Percentiles rank a stretch among this genome's conserved stretches.
Evolutionary conservation across 2,329 filamentous ascomycete species (phyloP).

Genomic region (Colletotrichum tofieldiae): DNA sequence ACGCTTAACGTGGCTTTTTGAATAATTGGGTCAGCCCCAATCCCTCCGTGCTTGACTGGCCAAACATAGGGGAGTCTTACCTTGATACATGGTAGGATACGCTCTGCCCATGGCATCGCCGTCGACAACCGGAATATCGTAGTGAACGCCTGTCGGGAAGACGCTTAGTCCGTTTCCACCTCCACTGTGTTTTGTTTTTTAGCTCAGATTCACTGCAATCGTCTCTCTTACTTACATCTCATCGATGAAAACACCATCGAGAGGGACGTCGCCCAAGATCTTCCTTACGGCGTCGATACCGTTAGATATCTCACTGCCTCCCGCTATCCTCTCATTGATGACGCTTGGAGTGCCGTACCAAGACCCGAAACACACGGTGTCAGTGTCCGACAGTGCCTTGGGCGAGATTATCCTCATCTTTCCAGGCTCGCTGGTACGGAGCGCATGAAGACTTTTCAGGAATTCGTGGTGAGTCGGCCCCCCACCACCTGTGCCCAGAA

Average conservation of each 20-base stretch:
- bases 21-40: conserved; percentile 38
- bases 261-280: conserved; percentile 50
- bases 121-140: conserved; percentile 56
- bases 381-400: conserved; percentile 54
- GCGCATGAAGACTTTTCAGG: conserved; percentile 40
- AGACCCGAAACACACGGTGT: conserved; percentile 59
- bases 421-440: conserved; percentile 42
- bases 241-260: conserved; percentile 54
- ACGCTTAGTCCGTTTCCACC: conserved; percentile 57
- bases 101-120: conserved; percentile 58
- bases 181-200: conserved; percentile 54
- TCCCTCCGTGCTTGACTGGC: conserved; percentile 45
- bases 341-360: conserved; percentile 62
- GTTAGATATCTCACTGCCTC: conserved; percentile 52
- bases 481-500: conserved; percentile 46
- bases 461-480: conserved; percentile 46
- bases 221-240: conserved; percentile 53
- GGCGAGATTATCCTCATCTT: conserved; percentile 56
- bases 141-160: conserved; percentile 53
- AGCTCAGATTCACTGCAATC: conserved; percentile 4
- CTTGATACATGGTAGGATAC: conserved; percentile 53
- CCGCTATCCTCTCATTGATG: conserved; percentile 48
- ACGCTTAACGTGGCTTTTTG: conserved; percentile 55
- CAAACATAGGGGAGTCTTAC: conserved; percentile 48
- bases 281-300: conserved; percentile 56